Evolutionary conservation across 495 filamentous ascomycete genomes (phyloP), one percentile per base, ranked within the genome.

Genomic region (Podospora conica): DNA sequence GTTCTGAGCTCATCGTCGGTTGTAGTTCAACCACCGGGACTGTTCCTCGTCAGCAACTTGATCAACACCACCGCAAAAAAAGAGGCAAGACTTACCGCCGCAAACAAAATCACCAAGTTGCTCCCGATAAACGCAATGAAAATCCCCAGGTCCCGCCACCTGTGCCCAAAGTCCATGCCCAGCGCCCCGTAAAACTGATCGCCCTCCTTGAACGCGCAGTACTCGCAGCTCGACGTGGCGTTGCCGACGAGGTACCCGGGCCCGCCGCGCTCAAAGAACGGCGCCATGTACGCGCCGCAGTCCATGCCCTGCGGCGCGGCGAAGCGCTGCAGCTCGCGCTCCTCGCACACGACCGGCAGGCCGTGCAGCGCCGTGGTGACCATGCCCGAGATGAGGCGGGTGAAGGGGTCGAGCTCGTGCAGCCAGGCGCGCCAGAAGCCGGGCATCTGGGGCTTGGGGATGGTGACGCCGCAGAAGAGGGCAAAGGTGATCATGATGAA

Each of bases 131-230:
- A 96, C 11, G 86, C 87, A 21, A 83, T 60, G 63, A 90, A 88
- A 62, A 95, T 93, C 3, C 91, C 91, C 67, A 93, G 66, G 70
- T 96, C 91, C 53, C 91, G 80, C 91, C 91, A 95, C 12, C 91
- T 75, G 62, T 90, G 74, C 29, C 83, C 79, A 65, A 87, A 96
- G 15, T 69, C 76, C 72, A 93, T 84, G 0, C 82, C 81, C 15
- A 95, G 80, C 0, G 83, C 79, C 55, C 79, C 70, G 63, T 90
- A 95, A 69, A 93, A 95, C 74, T 95, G 81, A 67, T 95, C 88
- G 53, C 92, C 91, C 25, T 90, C 78, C 55, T 82, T 87, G 73
- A 85, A 93, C 21, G 90, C 90, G 70, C 91, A 96, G 72, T 93
- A 94, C 65, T 88, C 73, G 74, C 91, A 96, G 5, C 75, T 75